Evolutionary conservation across 352 stramenopile species (phyloP), one percentile per base, ranked within the genome.

Genomic region (Phytophthora chlamydospora): DNA sequence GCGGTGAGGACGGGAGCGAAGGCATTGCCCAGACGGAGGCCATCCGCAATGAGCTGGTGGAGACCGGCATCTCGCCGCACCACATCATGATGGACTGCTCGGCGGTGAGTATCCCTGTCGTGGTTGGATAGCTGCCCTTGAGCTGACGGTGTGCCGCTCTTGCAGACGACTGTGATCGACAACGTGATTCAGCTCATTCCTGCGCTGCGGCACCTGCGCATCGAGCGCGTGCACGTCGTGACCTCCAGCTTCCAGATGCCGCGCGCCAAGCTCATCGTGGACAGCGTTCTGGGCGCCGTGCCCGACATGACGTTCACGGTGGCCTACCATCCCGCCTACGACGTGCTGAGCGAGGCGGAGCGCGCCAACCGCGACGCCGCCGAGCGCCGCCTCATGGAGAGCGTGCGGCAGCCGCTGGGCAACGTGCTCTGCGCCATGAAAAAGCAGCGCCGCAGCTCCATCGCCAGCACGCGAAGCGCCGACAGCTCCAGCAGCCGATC

Each of bases 41-140:
- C 13, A 82, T 83, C 21, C 73, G 81, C 35, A 82, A 85, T 9
- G 76, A 72, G 21, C 71, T 89, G 10, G 64, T 83, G 14, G 65
- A 70, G 14, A 57, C 62, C n/a, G 78, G 81, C 36, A 75, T 90
- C 41, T 87, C 81, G 4, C 77, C 76, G 11, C 79, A 90, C 48
- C 78, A 89, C 51, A 84, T 89, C 46, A 50, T 88, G 67, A 89
- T 89, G 78, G 74, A 86, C 63, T 90, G 81, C 76, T 80, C 74
- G 0, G 69, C 72, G 27, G 78, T 90, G 61, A 65, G 70, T 76
- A 2, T 10, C 21, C 3, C 34, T n/a, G 14, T 39, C 34, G 4
- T 1, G 35, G 14, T 31, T 17, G 14, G n/a, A 40, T 67, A 24
- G 21, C 14, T 36, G 17, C 14, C 32, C 32, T 45, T 10, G 5